A percentile compares a stretch with the other conserved stretches of the same genome.
These are phyloP conservation scores for Pholiota adiposa DNA, from an alignment of 1,284 basidiomycete genomes.

Conservation along the genomic window DNA sequence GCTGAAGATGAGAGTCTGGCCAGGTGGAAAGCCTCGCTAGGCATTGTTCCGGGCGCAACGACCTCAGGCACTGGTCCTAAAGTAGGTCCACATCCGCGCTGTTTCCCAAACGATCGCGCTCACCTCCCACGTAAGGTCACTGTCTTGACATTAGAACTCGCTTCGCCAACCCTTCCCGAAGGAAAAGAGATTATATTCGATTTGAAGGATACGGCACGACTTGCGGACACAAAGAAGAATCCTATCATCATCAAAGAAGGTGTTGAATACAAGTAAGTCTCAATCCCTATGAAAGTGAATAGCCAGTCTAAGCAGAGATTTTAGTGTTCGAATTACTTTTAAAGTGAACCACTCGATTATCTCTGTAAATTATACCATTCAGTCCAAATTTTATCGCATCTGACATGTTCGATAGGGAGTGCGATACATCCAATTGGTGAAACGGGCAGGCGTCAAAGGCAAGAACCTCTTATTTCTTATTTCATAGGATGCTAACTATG, in stretches of 20 bases:
- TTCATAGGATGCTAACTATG: background rate
- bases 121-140: slow-evolving; percentile 54
- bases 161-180: slow-evolving; percentile 65
- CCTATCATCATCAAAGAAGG: slow-evolving; percentile 85
- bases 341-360: slow-evolving; percentile 86
- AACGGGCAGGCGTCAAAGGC: slow-evolving; percentile 76
- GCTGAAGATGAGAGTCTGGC: slow-evolving; percentile 84
- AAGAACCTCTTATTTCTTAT: slow-evolving; percentile 10
- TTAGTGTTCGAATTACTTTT: slow-evolving; percentile 78
- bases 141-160: slow-evolving; percentile 71
- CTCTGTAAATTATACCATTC: slow-evolving; percentile 51
- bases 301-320: slow-evolving; percentile 1
- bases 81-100: slow-evolving; percentile 42
- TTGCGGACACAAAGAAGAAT: slow-evolving; percentile 66
- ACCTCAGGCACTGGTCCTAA: slow-evolving; percentile 60
- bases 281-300: background rate
- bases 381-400: slow-evolving; percentile 6
- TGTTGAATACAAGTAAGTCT: slow-evolving; percentile 74
- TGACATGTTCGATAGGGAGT: slow-evolving; percentile 58
- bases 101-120: slow-evolving; percentile 9
- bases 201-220: slow-evolving; percentile 46
- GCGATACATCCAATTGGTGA: slow-evolving; percentile 85
- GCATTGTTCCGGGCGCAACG: slow-evolving; percentile 64
- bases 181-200: slow-evolving; percentile 66
- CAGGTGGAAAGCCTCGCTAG: slow-evolving; percentile 91